These are phyloP conservation scores for Heterobasidion occidentale DNA, from an alignment of 1,284 basidiomycete genomes.

Conservation along the genomic window DNA sequence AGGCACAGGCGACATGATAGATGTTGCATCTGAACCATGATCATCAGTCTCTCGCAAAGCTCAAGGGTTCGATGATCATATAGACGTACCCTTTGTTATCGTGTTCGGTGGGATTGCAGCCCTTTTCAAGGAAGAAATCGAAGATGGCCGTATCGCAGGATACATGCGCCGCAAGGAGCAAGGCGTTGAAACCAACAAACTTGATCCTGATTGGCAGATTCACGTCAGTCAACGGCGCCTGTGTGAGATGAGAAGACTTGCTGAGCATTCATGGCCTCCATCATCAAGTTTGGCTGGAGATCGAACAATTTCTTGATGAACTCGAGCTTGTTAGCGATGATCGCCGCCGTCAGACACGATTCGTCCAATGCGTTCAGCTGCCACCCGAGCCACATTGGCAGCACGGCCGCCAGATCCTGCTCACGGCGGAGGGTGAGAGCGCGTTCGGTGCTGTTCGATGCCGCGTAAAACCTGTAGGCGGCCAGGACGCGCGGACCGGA, in stretches of 20 bases:
- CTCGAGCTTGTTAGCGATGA: slow-evolving; percentile 26
- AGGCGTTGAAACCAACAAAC: slow-evolving; percentile 27
- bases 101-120: slow-evolving; percentile 31
- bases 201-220: neutral
- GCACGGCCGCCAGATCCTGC: slow-evolving; percentile 13
- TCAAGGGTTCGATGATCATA: too few species aligned
- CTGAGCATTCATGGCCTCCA: slow-evolving; percentile 31
- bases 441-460: slow-evolving; percentile 29
- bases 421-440: slow-evolving; percentile 30
- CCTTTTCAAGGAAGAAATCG: slow-evolving; percentile 41
- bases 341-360: slow-evolving; percentile 36
- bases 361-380: slow-evolving; percentile 34
- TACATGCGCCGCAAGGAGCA: slow-evolving; percentile 31
- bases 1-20: slow-evolving; percentile 35
- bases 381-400: slow-evolving; percentile 41
- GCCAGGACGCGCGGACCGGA: slow-evolving; percentile 21
- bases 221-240: too few species aligned
- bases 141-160: slow-evolving; percentile 25
- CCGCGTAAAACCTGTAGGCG: slow-evolving; percentile 35
- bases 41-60: neutral
- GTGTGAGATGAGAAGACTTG: slow-evolving; percentile 8
- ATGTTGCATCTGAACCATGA: slow-evolving; percentile 38
- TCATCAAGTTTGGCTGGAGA: slow-evolving; percentile 31
- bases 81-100: slow-evolving; percentile 33
- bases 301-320: slow-evolving; percentile 34